A percentile compares a stretch with the other conserved stretches of the same genome.
These are phyloP conservation scores for Naganishia friedmannii DNA, from an alignment of 768 basidiomycete species.

Conservation along the genomic window DNA sequence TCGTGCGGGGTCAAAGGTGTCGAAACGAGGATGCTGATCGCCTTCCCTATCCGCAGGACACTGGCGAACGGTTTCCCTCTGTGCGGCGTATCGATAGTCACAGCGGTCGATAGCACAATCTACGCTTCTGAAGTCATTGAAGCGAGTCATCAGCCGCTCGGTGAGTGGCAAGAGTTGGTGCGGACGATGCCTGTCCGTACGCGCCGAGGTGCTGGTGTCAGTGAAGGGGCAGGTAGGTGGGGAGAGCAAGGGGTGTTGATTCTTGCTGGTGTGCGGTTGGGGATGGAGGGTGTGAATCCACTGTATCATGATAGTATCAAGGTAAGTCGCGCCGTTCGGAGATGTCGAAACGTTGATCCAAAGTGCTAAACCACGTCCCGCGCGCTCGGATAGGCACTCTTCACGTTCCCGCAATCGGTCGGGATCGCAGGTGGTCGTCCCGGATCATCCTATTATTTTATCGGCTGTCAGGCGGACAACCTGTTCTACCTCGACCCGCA, in stretches of 20 bases:
- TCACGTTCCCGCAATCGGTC: slow-evolving; percentile 89
- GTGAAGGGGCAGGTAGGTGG: slow-evolving; percentile 57
- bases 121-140: slow-evolving; percentile 82
- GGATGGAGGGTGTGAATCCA: slow-evolving; percentile 89
- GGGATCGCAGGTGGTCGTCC: slow-evolving; percentile 96
- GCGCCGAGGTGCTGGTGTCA: not conserved
- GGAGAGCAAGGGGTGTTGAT: slow-evolving; percentile 80
- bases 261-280: slow-evolving; percentile 78
- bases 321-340: slow-evolving; percentile 52
- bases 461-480: slow-evolving; percentile 83
- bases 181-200: slow-evolving; percentile 15
- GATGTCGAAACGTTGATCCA: not conserved
- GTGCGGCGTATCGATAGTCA: slow-evolving; percentile 72
- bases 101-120: slow-evolving; percentile 76
- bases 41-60: slow-evolving; percentile 56
- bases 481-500: slow-evolving; percentile 60
- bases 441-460: slow-evolving; percentile 96
- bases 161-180: slow-evolving; percentile 34
- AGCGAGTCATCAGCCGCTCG: slow-evolving; percentile 58
- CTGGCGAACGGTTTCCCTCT: slow-evolving; percentile 76
- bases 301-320: slow-evolving; percentile 86
- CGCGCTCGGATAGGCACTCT: slow-evolving; percentile 61
- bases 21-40: not conserved
- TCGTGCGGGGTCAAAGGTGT: no score
- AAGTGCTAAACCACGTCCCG: not conserved